Base-by-base conservation (phyloP, 805 yeast species). In the Monosporozyma siamensis region DNA sequence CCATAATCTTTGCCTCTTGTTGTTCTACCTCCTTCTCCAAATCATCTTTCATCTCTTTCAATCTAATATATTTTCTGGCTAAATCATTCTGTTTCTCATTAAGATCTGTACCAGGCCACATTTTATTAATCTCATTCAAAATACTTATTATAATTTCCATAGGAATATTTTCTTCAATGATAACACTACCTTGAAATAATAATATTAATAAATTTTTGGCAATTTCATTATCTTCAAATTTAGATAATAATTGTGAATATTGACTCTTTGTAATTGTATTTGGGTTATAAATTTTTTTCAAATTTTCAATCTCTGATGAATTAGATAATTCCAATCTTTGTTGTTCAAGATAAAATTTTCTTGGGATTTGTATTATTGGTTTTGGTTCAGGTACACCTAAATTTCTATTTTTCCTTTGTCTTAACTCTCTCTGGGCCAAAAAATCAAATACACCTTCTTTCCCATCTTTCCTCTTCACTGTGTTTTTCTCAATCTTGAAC, bases 391-490 rank as follows among this genome's bases (percentile, higher is more conserved):
- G 50, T 40, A 49, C 30, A 43, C 69, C 47, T 51, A 61, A 39
- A 54, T 60, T 44, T 61, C 71, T 29, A 49, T 59, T 49, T 58
- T 69, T 40, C 49, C 52, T 53, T 48, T 65, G 14, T 54, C 53
- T 43, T 54, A 47, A 39, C 22, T 56, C 56, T 41, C 56, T 45
- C 36, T 64, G 64, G 22, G 61, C 54, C 18, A 68, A 41, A 35
- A 53, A 49, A 36, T 66, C 71, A 21, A 62, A 54, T 1, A 62
- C 56, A 15, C 70, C 68, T 15, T 58, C 51, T 39, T 69, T 70
- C 0, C 80, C 81, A 50, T 78, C 82, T 23, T 65, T 64, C 20
- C 83, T 55, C 40, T 66, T 72, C 1, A 72, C 70, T 10, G 57
- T 58, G n/a, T 58, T 64, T 8, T 46, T 40, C 42, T 65, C 65